A percentile compares a stretch with the other conserved stretches of the same genome.
Evolutionary conservation across 2,329 filamentous ascomycete genomes (phyloP).

Genomic region (Thelonectria olida): DNA sequence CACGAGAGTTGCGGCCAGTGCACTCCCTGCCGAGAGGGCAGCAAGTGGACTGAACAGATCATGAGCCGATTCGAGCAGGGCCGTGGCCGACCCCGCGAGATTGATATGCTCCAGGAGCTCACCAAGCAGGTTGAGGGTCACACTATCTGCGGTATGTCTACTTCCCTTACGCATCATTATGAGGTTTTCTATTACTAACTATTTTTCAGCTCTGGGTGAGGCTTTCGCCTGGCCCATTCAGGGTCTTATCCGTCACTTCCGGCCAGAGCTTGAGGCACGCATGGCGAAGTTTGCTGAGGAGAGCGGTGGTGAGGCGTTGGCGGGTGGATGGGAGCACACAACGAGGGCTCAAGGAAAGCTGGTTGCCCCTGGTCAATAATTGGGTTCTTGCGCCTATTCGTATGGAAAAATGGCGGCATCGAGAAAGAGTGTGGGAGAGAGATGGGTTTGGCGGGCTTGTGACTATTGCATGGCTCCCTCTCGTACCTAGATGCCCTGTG

Average conservation of each 20-base stretch:
- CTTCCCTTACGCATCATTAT: not conserved
- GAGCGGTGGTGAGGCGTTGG: slow-evolving; percentile 77
- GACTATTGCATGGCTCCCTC: slow-evolving; percentile 40
- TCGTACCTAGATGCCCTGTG: slow-evolving; percentile 41
- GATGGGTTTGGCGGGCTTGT: slow-evolving; percentile 34
- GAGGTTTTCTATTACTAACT: slow-evolving; percentile 42
- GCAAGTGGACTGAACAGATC: slow-evolving; percentile 99
- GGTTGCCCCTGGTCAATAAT: slow-evolving; percentile 88
- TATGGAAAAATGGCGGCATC: slow-evolving; percentile 27
- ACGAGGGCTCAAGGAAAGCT: slow-evolving; percentile 81
- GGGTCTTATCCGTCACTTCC: slow-evolving; percentile 97
- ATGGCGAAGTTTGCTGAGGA: slow-evolving; percentile 83
- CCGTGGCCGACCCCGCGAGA: slow-evolving; percentile 87
- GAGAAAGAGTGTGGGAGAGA: slow-evolving; percentile 23
- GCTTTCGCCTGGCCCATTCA: slow-evolving; percentile 99
- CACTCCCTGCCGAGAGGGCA: slow-evolving; percentile 98
- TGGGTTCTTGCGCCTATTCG: slow-evolving; percentile 21
- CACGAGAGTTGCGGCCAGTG: slow-evolving; percentile 99
- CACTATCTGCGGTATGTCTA: slow-evolving; percentile 87
- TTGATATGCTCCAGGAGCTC: slow-evolving; percentile 99
- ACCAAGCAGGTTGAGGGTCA: slow-evolving; percentile 99
- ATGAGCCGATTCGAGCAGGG: slow-evolving; percentile 97
- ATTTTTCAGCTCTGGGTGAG: slow-evolving; percentile 79
- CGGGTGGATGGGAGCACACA: slow-evolving; percentile 87
- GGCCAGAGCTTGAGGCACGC: slow-evolving; percentile 91